Evolutionary conservation across 768 basidiomycete species (phyloP).

Genomic region (Tulasnella sp.): DNA sequence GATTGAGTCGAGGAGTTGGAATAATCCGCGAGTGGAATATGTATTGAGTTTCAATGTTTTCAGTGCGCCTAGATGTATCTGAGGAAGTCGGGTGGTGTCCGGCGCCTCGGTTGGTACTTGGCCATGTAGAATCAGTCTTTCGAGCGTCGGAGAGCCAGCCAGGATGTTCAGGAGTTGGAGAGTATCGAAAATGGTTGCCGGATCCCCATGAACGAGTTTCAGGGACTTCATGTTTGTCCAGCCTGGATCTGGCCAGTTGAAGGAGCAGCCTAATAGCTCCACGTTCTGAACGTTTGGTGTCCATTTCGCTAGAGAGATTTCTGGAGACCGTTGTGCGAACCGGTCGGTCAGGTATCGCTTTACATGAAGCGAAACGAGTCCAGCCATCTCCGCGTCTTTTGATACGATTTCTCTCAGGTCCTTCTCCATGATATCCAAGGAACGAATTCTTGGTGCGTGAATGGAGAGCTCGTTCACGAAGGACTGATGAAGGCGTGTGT

Average conservation of each 20-base stretch:
- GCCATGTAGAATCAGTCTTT: neutral
- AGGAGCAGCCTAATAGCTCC: neutral
- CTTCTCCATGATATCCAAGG: neutral
- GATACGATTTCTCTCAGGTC: neutral
- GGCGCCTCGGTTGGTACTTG: neutral
- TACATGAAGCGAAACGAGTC: neutral
- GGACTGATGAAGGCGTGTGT: neutral
- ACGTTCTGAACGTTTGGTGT: neutral
- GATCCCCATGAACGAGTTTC: neutral
- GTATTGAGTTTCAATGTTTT: neutral
- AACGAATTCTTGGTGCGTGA: neutral
- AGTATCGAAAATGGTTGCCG: neutral
- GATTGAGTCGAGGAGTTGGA: neutral
- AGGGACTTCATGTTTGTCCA: neutral
- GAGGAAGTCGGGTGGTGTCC: neutral
- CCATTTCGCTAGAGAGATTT: neutral
- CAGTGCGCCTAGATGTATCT: neutral
- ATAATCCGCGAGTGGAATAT: neutral
- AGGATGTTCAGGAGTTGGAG: neutral
- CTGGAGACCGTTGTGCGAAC: neutral
- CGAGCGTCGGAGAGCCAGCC: neutral
- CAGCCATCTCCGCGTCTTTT: neutral
- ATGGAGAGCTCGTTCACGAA: neutral
- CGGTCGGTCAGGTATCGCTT: neutral
- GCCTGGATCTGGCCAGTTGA: neutral